Evolutionary conservation across 163 green algal species (phyloP), one percentile per base, ranked within the genome.

Genomic region (Prototheca wickerhamii): DNA sequence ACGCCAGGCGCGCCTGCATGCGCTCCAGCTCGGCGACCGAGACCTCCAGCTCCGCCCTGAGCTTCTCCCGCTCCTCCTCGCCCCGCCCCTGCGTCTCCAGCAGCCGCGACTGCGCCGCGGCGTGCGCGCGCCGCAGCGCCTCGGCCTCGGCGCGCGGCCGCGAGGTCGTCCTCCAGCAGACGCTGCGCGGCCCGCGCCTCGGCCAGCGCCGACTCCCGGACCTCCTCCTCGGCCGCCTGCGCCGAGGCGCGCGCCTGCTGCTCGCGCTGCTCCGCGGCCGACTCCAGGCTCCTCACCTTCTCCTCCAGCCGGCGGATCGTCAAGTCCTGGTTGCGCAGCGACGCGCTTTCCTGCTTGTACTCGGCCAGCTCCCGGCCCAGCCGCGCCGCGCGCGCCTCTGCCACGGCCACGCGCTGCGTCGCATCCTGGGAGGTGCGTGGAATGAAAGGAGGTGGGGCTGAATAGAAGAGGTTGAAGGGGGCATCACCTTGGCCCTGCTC

Each of bases 221-320:
- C n/a, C n/a, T n/a, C n/a, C n/a, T n/a, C n/a, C n/a, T n/a, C n/a
- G n/a, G n/a, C n/a, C n/a, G n/a, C n/a, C n/a, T n/a, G n/a, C n/a
- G n/a, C n/a, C n/a, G n/a, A n/a, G n/a, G n/a, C n/a, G n/a, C n/a
- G n/a, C n/a, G n/a, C n/a, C n/a, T n/a, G n/a, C n/a, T n/a, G n/a
- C n/a, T n/a, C n/a, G n/a, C n/a, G n/a, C n/a, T n/a, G n/a, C n/a
- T n/a, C n/a, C n/a, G n/a, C n/a, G n/a, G n/a, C n/a, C n/a, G n/a
- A n/a, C 59, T 91, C 82, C 34, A 95, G 75, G 18, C 32, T 58
- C 34, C 83, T 66, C 6, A 86, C 75, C 32, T 75, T 76, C 64
- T 95, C 88, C 72, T 96, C 87, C 67, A 95, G 69, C 74, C 81
- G 85, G 6, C 85, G 76, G 17, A 94, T 80, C 0, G 82, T 93